Base-by-base conservation (phyloP, 352 stramenopile species). In the Globisporangium uncinulatum region DNA sequence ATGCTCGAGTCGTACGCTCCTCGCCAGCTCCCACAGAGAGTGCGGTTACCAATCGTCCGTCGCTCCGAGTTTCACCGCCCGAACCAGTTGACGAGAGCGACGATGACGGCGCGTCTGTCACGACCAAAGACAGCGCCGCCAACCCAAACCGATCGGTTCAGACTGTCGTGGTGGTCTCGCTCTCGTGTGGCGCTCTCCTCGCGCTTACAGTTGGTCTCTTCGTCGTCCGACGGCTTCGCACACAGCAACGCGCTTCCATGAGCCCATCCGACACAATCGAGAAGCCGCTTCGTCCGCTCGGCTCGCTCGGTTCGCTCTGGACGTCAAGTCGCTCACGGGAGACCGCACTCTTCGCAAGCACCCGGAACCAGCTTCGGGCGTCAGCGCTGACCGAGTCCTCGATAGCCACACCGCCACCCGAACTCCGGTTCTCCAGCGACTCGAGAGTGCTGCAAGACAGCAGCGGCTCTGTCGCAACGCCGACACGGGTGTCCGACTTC, bases 151-250 rank as follows among this genome's bases (percentile, higher is more conserved):
- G 15, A 0, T 61, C 55, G 3, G 54, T 50, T 11, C 46, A 37
- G 19, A 31, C 21, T 10, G 46, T 61, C 46, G 54, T 61, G 20
- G 39, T 37, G 20, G 32, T 74, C 2, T 54, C 60, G 20, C 36
- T 79, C 31, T 57, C 43, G 20, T 62, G 57, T 17, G 57, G 37
- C 9, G 42, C 21, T 36, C 36, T 52, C 20, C 50, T 57, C 47
- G 31, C 49, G 34, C 21, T 62, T 20, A 53, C 41, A 6, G 56
- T 57, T 20, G 57, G 57, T 4, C 49, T 53, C 39, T 57, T 51
- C 31, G 44, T 62, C 34, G 44, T 62, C 19, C 57, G 49, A 2
- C 57, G 41, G 6, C 57, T 19, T 24, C 49, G 43, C 34, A 4
- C 51, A 14, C 52, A 62, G 17, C 48, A 56, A 31, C 49, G 43